phyloP scores from a whole-genome alignment of 257 asterid species.

The Rehmannia glutinosa region DNA sequence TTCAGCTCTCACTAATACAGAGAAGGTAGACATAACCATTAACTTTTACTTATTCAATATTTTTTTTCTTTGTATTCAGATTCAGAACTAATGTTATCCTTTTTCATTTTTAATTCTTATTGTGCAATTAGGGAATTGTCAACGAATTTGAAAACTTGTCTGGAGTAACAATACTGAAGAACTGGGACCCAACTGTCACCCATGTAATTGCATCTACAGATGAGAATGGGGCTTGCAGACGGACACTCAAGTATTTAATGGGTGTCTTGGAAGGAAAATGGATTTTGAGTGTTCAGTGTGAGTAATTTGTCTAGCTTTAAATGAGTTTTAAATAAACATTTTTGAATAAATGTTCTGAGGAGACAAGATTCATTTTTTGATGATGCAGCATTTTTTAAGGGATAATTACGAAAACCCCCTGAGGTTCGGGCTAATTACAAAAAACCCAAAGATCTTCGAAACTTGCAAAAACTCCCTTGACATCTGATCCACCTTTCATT shows the following conservation, averaged over 20 bases:
- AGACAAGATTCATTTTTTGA: too few species aligned
- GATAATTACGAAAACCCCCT: too few species aligned
- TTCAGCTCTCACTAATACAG: slow-evolving; percentile 63
- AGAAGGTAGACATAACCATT: slow-evolving; percentile 54
- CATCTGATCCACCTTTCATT: too few species aligned
- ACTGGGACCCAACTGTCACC: slow-evolving; percentile 71
- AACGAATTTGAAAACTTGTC: slow-evolving; percentile 45
- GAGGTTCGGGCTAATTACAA: too few species aligned
- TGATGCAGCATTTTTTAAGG: too few species aligned
- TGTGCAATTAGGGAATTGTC: slow-evolving; percentile 47
- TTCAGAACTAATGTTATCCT: neutral
- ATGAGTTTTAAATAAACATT: neutral
- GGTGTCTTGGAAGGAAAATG: slow-evolving; percentile 93
- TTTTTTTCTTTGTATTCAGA: neutral
- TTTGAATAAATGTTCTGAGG: too few species aligned
- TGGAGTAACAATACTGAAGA: slow-evolving; percentile 56
- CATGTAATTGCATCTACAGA: slow-evolving; percentile 82
- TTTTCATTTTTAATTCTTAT: neutral
- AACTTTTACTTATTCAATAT: neutral
- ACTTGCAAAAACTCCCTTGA: too few species aligned
- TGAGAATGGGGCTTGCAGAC: slow-evolving; percentile 78
- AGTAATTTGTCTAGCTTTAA: slow-evolving; percentile 24
- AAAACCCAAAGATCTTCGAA: too few species aligned
- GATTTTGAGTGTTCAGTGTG: slow-evolving; percentile 71
- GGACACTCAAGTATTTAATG: slow-evolving; percentile 88